Conservation (phyloP, 2,329 filamentous ascomycete species). For the Colletotrichum filicis region DNA sequence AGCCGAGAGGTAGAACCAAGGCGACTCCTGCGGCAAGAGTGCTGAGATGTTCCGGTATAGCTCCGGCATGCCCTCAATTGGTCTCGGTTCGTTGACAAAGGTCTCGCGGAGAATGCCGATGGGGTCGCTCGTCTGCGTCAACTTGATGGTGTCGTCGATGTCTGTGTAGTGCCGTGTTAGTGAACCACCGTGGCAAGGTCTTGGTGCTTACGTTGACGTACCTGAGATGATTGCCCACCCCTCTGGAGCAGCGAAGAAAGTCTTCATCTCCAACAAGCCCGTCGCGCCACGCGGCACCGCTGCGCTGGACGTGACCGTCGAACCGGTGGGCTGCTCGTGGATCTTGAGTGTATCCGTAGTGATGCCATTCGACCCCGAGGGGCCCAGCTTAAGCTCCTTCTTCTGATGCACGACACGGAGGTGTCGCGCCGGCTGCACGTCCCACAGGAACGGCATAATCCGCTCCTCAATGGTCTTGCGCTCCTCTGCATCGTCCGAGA, state of each 20-base stretch:
- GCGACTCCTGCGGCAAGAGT: constrained; percentile 65
- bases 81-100: constrained; percentile 79
- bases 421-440: constrained; percentile 76
- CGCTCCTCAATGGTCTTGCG: constrained; percentile 72
- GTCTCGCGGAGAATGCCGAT: constrained; percentile 85
- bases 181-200: constrained; percentile 32
- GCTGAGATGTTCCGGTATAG: constrained; percentile 77
- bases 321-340: constrained; percentile 58
- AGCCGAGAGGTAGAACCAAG: constrained; percentile 94
- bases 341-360: constrained; percentile 70
- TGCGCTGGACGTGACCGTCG: constrained; percentile 58
- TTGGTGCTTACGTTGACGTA: constrained; percentile 44
- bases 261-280: constrained; percentile 72
- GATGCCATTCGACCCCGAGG: constrained; percentile 78
- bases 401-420: constrained; percentile 71
- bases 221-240: constrained; percentile 88
- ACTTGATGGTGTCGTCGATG: constrained; percentile 95
- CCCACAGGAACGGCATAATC: constrained; percentile 82
- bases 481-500: constrained; percentile 70
- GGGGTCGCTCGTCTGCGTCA: constrained; percentile 84
- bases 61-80: constrained; percentile 84
- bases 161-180: constrained; percentile 59
- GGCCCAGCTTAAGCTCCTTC: constrained; percentile 68
- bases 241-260: constrained; percentile 77
- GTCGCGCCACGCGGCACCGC: constrained; percentile 61